Evolutionary conservation across 805 yeast species (phyloP), one percentile per base, ranked within the genome.

Genomic region (Candida yuanshanica): DNA sequence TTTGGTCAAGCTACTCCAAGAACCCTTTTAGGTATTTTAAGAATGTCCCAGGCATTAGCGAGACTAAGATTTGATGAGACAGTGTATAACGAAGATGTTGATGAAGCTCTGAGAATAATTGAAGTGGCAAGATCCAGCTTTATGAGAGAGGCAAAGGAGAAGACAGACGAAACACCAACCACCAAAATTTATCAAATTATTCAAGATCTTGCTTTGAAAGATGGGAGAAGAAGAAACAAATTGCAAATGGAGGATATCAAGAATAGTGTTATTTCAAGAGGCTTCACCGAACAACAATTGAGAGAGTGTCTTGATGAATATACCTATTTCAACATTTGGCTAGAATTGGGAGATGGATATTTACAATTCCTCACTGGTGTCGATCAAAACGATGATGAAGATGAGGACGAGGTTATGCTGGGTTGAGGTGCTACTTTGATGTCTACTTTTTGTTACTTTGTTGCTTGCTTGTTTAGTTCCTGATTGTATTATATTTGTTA

Each of bases 1-100:
- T 91, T 91, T 60, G 79, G 90, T 36, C 97, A 90, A 64, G 83
- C 95, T 17, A 90, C 99, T 1, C 97, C 98, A 43, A 82, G 99
- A 70, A 89, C 98, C 2, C 72, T 93, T 47, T 71, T 93, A 43
- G 98, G 93, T 52, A 82, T 95, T 37, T 67, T 93, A 51, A 81
- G 99, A 67, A 72, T 93, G 73, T 77, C 99, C 2, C 98, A 91
- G 66, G 99, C 97, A 1, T 72, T 86, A 48, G 98, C 99, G 0
- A 75, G 96, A 54, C 72, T 93, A 44, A 74, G 97, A 57, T 87
- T 93, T 59, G 81, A 81, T 43, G 72, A 82, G 47, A 65, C 58
- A 16, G 98, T 93, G 7, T 72, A 69, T 24, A 65, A 71, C 33
- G 85, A 77, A 43, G 98, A 93, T 63, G 96, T 93, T 32, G 98